phyloP scores from a whole-genome alignment of 345 rosid species.

The Brassica incana region DNA sequence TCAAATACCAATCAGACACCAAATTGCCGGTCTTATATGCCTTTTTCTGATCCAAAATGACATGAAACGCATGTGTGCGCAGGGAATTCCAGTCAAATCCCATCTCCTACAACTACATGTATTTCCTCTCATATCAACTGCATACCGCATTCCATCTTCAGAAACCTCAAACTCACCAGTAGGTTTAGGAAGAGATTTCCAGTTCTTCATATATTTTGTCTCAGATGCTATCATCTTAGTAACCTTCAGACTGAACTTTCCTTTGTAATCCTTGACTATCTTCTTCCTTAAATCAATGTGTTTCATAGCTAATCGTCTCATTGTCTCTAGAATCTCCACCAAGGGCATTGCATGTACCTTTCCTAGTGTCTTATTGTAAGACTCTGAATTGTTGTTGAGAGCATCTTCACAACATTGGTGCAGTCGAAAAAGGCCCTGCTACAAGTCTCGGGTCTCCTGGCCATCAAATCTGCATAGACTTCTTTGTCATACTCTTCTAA shows the following conservation, averaged over 20 bases:
- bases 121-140: no score
- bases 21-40: no score
- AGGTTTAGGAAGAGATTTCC: not conserved
- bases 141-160: not conserved
- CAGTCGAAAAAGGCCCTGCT: not conserved
- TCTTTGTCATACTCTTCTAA: not conserved
- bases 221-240: not conserved
- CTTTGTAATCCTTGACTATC: no score
- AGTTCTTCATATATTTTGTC: no score
- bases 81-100: no score
- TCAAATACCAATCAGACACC: no score
- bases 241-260: not conserved
- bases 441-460: not conserved
- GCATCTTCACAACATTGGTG: not conserved
- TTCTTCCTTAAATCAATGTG: not conserved
- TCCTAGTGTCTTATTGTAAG: not conserved
- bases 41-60: no score
- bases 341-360: not conserved
- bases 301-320: not conserved
- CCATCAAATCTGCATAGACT: not conserved
- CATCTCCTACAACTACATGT: no score
- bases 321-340: not conserved
- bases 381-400: not conserved
- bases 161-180: not conserved
- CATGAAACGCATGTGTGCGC: no score